Evolutionary conservation across 352 stramenopile genomes (phyloP).

Genomic region (Phytophthora cryptogea): DNA sequence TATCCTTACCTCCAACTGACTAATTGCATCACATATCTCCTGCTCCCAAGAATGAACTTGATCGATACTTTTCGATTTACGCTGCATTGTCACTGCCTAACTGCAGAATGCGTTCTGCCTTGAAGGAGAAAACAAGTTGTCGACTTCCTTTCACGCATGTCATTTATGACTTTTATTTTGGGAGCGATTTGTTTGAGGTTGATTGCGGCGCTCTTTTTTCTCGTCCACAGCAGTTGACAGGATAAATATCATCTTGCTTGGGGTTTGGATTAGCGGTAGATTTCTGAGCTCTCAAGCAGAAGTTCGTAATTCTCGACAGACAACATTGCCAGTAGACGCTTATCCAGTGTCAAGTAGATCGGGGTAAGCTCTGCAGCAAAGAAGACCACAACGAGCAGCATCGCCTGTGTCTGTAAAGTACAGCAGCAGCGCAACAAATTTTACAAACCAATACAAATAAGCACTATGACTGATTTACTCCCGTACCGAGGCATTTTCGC

Average conservation of each 20-base stretch:
- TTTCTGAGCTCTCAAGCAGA: constrained; percentile 61
- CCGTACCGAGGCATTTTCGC: constrained; percentile 66
- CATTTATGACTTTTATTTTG: constrained; percentile 38
- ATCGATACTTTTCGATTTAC: constrained; percentile 5
- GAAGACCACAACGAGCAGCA: constrained; percentile 84
- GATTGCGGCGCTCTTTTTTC: no score
- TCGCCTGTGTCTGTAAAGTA: constrained; percentile 65
- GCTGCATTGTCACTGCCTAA: constrained; percentile 6
- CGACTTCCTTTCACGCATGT: constrained; percentile 3
- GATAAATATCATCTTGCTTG: constrained; percentile 25
- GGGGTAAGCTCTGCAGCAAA: constrained; percentile 76
- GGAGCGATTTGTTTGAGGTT: background rate
- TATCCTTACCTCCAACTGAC: constrained; percentile 26
- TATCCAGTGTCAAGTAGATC: constrained; percentile 81
- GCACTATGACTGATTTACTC: background rate
- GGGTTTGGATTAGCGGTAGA: constrained; percentile 44
- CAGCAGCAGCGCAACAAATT: background rate
- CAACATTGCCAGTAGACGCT: constrained; percentile 74
- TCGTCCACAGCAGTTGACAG: background rate
- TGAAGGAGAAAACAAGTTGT: constrained; percentile 4
- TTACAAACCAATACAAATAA: background rate
- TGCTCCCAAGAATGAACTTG: constrained; percentile 12
- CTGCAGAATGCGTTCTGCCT: background rate
- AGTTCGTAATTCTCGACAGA: constrained; percentile 84
- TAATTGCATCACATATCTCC: constrained; percentile 17